Evolutionary conservation across 192 early-diverging fungal species (phyloP), one percentile per base, ranked within the genome.

Genomic region (Geranomyces michiganensis): DNA sequence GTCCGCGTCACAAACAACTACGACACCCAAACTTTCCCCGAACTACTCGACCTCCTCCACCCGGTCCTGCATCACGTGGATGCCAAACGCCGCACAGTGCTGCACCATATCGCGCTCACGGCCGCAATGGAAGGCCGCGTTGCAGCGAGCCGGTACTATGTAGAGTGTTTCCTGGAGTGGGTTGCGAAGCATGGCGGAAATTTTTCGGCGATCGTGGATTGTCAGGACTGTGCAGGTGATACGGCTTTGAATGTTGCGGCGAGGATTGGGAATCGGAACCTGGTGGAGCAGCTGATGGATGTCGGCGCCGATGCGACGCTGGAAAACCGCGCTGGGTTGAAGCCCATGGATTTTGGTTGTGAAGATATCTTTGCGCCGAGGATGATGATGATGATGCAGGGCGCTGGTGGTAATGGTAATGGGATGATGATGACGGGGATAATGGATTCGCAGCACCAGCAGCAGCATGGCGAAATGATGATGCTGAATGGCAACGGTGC

Each of bases 211-310:
- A 61, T 90, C 1, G 62, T 94, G 21, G 83, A 94, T 75, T 64
- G 80, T 22, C 80, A 88, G 64, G 93, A 95, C 66, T 78, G 73
- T 32, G 85, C 88, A 31, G 91, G 92, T 12, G 85, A 88, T 65
- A 98, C 96, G 10, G 92, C 96, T 0, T 74, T 99, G 49, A 95
- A 90, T 68, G 89, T 97, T 64, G 88, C 91, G 8, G 95, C 96
- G 47, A 76, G 92, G 19, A 82, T 92, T 14, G 91, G 92, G 0
- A 89, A 92, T 45, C 79, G 92, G 46, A 90, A 90, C 62, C 81
- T 93, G 30, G 87, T 92, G 62, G 93, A 97, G 67, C 72, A 76
- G 72, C 65, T 88, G 15, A 15, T 87, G 62, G 81, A 87, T 7
- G 84, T 85, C 21, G 97, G 97, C 6, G 92, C 97, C 0, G 90